phyloP scores from a whole-genome alignment of 1,284 basidiomycete genomes.

The Malassezia cuniculi region DNA sequence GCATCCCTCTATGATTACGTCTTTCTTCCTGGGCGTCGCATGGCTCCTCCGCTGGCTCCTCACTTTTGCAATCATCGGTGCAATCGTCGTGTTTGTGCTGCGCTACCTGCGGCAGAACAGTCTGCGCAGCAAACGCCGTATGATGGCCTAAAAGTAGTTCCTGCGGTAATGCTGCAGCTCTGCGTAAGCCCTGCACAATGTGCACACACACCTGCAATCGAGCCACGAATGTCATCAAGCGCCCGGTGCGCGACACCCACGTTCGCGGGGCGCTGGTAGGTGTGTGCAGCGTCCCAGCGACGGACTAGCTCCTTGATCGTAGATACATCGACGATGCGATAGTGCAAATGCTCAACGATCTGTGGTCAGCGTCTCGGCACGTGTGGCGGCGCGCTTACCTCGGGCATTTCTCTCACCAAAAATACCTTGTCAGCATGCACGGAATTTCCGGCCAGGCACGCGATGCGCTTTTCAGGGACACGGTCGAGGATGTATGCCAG shows the following conservation, averaged over 20 bases:
- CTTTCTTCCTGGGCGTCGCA: conserved; percentile 15
- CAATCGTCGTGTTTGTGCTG: conserved; percentile 18
- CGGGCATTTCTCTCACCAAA: conserved; percentile 61
- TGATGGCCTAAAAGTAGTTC: conserved; percentile 40
- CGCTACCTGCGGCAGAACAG: conserved; percentile 20
- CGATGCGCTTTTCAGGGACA: conserved; percentile 49
- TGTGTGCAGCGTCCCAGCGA: conserved; percentile 57
- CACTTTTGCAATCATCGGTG: conserved; percentile 23
- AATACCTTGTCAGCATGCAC: conserved; percentile 66
- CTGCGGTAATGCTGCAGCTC: conserved; percentile 49
- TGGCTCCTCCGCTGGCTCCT: conserved; percentile 24
- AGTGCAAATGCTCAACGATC: conserved; percentile 47
- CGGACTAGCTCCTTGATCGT: conserved; percentile 67
- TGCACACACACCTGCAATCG: conserved; percentile 49
- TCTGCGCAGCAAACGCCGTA: conserved; percentile 6
- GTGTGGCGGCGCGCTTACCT: conserved; percentile 39
- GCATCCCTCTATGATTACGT: conserved; percentile 10
- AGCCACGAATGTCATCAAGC: conserved; percentile 60
- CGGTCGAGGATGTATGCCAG: conserved; percentile 48
- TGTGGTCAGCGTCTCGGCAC: conserved; percentile 9
- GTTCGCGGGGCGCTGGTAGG: conserved; percentile 16
- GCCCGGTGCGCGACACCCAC: conserved; percentile 47
- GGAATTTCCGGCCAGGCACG: conserved; percentile 64
- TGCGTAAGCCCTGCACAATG: neutral
- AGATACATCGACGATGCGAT: conserved; percentile 50